Conservation (phyloP, 306 rosid species). For the Vigna hirtella region DNA sequence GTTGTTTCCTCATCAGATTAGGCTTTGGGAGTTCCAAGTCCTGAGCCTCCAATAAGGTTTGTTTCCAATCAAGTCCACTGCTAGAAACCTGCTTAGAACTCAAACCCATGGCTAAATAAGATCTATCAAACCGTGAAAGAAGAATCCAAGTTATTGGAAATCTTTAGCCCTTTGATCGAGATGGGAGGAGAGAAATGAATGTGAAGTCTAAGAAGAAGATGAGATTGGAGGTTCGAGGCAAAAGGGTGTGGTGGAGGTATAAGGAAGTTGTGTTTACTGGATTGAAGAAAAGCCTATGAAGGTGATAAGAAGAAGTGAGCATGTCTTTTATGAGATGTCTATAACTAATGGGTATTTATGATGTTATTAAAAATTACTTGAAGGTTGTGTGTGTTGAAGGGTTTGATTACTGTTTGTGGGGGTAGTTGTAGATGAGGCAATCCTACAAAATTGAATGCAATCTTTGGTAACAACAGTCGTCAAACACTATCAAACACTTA, state of each 20-base stretch:
- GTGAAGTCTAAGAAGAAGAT: constrained; percentile 42
- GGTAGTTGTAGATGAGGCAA: constrained; percentile 44
- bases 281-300: constrained; percentile 56
- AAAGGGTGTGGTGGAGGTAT: constrained; percentile 7
- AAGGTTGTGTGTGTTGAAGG: constrained; percentile 42
- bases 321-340: constrained; percentile 55
- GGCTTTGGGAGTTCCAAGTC: constrained; percentile 67
- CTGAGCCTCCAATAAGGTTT: constrained; percentile 63
- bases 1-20: constrained; percentile 46
- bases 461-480: constrained; percentile 52
- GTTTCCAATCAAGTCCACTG: constrained; percentile 75
- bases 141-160: neutral
- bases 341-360: constrained; percentile 37
- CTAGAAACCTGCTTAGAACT: constrained; percentile 82
- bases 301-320: constrained; percentile 69
- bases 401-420: constrained; percentile 53
- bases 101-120: constrained; percentile 72
- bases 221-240: constrained; percentile 11
- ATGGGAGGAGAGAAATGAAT: constrained; percentile 56
- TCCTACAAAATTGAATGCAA: constrained; percentile 45
- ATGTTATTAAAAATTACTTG: constrained; percentile 30
- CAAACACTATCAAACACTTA: constrained; percentile 9
- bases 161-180: constrained; percentile 45
- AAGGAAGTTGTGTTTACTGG: constrained; percentile 43
- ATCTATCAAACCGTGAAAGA: neutral